Evolutionary conservation across 2,329 filamentous ascomycete genomes (phyloP).

Genomic region (Fusarium nurragi): DNA sequence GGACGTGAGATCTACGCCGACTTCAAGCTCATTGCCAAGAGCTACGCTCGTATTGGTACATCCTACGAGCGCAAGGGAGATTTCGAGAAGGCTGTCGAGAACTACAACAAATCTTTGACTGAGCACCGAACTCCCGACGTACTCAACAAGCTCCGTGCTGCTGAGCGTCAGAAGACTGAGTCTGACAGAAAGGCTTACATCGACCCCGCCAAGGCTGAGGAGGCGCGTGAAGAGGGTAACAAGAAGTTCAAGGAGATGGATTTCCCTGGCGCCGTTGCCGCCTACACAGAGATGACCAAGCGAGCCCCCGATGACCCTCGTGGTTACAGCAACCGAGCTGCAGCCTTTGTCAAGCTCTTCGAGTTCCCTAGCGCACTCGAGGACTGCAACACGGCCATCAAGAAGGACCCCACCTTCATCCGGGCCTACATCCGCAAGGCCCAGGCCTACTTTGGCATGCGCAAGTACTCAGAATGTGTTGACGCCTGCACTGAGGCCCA

Average conservation of each 20-base stretch:
- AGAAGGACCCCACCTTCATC: slow-evolving; percentile 91
- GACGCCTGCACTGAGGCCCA: slow-evolving; percentile 87
- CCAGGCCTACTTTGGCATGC: slow-evolving; percentile 95
- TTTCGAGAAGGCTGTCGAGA: slow-evolving; percentile 79
- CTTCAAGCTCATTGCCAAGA: slow-evolving; percentile 98
- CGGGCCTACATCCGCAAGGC: slow-evolving; percentile 96
- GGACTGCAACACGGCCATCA: slow-evolving; percentile 91
- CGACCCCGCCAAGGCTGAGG: slow-evolving; percentile 90
- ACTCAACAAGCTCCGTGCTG: slow-evolving; percentile 88
- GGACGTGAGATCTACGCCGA: slow-evolving; percentile 90
- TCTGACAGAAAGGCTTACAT: slow-evolving; percentile 82
- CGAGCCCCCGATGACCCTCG: slow-evolving; percentile 91
- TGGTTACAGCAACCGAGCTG: slow-evolving; percentile 96
- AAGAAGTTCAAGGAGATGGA: slow-evolving; percentile 97
- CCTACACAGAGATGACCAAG: slow-evolving; percentile 97
- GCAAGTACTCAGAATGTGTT: slow-evolving; percentile 94
- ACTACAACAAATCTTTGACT: slow-evolving; percentile 92
- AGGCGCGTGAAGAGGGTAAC: slow-evolving; percentile 94
- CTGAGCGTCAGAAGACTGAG: slow-evolving; percentile 86
- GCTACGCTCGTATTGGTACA: slow-evolving; percentile 94
- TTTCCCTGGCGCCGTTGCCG: slow-evolving; percentile 93
- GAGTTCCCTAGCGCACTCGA: slow-evolving; percentile 93
- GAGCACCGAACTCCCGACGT: slow-evolving; percentile 97
- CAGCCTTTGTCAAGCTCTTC: slow-evolving; percentile 95
- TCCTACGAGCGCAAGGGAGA: slow-evolving; percentile 92